Evolutionary conservation across 345 rosid species (phyloP).

Genomic region (Salix arbutifolia): DNA sequence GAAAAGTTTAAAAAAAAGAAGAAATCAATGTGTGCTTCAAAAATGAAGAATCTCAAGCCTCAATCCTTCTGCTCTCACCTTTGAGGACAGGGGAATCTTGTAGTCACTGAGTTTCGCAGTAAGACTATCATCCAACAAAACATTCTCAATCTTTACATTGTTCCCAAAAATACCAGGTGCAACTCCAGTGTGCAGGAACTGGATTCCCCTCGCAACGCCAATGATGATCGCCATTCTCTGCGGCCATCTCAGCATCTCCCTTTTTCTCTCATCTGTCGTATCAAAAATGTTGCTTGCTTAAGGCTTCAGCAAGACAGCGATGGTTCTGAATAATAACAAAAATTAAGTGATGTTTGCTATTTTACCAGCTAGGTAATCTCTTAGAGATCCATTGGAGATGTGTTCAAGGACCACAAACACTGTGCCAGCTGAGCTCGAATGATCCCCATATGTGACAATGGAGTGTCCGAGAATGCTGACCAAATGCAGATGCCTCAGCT

Average conservation of each 20-base stretch:
- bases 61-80: constrained; percentile 32
- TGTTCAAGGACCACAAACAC: constrained; percentile 70
- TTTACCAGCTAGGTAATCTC: constrained; percentile 62
- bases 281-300: background rate
- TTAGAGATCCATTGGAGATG: constrained; percentile 63
- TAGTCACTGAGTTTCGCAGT: constrained; percentile 64
- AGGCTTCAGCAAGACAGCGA: background rate
- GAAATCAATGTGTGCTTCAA: background rate
- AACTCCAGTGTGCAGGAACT: constrained; percentile 85
- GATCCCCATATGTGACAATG: constrained; percentile 65
- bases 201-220: constrained; percentile 83
- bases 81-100: constrained; percentile 63
- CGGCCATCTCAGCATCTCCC: constrained; percentile 81
- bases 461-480: constrained; percentile 87
- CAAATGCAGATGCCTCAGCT: constrained; percentile 80
- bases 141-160: constrained; percentile 61
- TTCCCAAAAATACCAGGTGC: constrained; percentile 78
- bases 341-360: background rate
- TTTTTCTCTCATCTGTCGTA: constrained; percentile 66
- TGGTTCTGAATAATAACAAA: background rate
- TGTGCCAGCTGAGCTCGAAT: constrained; percentile 45
- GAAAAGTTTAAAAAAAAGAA: constrained; percentile 3
- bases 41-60: background rate
- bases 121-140: constrained; percentile 72
- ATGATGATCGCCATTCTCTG: constrained; percentile 79